These are phyloP conservation scores for Gracilariopsis chorda DNA, from an alignment of 23 red algal genomes.

Conservation along the genomic window DNA sequence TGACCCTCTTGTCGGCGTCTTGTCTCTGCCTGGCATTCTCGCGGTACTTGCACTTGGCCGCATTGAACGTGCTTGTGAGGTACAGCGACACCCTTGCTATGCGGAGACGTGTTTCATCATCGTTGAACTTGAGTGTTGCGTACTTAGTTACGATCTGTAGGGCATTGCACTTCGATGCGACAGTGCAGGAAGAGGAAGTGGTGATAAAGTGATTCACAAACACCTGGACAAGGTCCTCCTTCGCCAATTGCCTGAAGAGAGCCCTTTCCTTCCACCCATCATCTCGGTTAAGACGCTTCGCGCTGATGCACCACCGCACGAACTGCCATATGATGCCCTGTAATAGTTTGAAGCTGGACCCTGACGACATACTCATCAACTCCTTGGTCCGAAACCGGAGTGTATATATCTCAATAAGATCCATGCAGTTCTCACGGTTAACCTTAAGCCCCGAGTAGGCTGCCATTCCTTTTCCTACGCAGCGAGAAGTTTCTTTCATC, in stretches of 20 bases:
- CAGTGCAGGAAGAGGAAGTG: background rate
- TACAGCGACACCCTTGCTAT: background rate
- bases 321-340: background rate
- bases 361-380: no score
- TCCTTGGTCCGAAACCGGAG: background rate
- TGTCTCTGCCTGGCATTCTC: background rate
- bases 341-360: background rate
- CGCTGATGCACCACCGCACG: background rate
- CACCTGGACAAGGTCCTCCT: background rate
- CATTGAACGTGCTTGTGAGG: background rate
- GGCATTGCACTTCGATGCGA: background rate
- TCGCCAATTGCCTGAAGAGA: background rate
- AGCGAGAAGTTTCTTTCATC: no score
- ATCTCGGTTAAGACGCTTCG: background rate
- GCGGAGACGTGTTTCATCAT: background rate
- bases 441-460: background rate
- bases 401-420: background rate
- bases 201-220: constrained; percentile 5
- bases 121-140: background rate
- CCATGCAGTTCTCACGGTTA: background rate
- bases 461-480: no score
- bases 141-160: background rate
- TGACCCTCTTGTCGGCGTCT: background rate
- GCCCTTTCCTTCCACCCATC: background rate
- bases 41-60: background rate